A percentile compares a stretch with the other conserved stretches of the same genome.
phyloP scores from a whole-genome alignment of 345 rosid genomes.

The Lumnitzera racemosa region DNA sequence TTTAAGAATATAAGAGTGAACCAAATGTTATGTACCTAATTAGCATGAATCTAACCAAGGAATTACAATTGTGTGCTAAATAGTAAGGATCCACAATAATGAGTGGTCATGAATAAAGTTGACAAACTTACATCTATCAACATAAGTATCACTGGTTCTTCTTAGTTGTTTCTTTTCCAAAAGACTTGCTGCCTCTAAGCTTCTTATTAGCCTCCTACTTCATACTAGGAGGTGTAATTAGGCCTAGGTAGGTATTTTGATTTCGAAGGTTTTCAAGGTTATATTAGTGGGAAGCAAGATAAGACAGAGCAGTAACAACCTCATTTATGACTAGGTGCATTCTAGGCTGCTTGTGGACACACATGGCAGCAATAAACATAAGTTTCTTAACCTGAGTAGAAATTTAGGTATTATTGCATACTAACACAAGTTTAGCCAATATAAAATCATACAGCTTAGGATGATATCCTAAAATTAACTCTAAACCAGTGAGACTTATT shows the following conservation, averaged over 20 bases:
- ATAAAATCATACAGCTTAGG: slow-evolving; percentile 82
- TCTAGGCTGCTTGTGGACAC: slow-evolving; percentile 81
- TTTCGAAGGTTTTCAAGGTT: slow-evolving; percentile 38
- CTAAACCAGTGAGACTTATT: too few relatives aligned
- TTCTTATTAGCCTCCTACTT: slow-evolving; percentile 31
- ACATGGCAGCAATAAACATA: slow-evolving; percentile 90
- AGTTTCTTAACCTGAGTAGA: slow-evolving; percentile 91
- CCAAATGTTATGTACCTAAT: too few relatives aligned
- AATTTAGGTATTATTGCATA: slow-evolving; percentile 81
- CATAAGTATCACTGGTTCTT: slow-evolving; percentile 10
- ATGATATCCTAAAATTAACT: slow-evolving; percentile 26
- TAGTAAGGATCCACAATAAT: too few relatives aligned
- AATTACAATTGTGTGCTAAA: too few relatives aligned
- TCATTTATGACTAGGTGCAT: slow-evolving; percentile 76
- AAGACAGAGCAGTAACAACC: slow-evolving; percentile 77
- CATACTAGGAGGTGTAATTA: slow-evolving; percentile 49
- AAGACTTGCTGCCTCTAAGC: slow-evolving; percentile 10
- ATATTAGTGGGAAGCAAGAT: slow-evolving; percentile 71
- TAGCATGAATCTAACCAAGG: too few relatives aligned
- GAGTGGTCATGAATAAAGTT: too few relatives aligned
- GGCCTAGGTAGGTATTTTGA: slow-evolving; percentile 34
- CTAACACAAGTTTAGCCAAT: slow-evolving; percentile 57
- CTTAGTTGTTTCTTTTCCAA: slow-evolving; percentile 19
- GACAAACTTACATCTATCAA: background rate
- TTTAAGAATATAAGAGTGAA: too few relatives aligned